These are phyloP conservation scores for Fusarium veterinarium DNA, from an alignment of 2,329 filamentous ascomycete genomes.

Conservation along the genomic window DNA sequence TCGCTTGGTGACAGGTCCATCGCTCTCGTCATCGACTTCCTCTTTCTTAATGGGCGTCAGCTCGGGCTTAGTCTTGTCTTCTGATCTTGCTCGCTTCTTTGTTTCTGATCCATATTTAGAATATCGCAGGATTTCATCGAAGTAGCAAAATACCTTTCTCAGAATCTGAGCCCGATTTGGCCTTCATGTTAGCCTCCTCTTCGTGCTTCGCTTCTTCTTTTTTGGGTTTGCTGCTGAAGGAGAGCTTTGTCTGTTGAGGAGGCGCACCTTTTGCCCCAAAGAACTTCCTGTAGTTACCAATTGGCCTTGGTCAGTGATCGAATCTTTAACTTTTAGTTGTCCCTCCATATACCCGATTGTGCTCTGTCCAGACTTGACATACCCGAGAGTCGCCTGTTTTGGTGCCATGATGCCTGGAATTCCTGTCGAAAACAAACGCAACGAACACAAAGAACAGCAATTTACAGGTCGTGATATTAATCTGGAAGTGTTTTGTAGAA, in stretches of 20 bases:
- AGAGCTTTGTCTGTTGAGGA: constrained; percentile 80
- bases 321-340: neutral
- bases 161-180: constrained; percentile 54
- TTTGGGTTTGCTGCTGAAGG: constrained; percentile 72
- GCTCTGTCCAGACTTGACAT: constrained; percentile 79
- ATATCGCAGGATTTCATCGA: neutral
- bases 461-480: constrained; percentile 9
- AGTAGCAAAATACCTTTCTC: constrained; percentile 49
- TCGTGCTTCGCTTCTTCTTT: constrained; percentile 51
- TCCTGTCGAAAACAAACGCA: constrained; percentile 2
- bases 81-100: constrained; percentile 58
- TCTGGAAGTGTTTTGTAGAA: constrained; percentile 24
- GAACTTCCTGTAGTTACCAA: constrained; percentile 76
- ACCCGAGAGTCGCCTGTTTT: constrained; percentile 89
- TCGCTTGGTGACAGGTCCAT: constrained; percentile 71
- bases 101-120: constrained; percentile 48
- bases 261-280: constrained; percentile 71
- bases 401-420: constrained; percentile 55
- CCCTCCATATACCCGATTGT: constrained; percentile 72
- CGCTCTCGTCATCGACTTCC: constrained; percentile 65
- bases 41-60: constrained; percentile 44
- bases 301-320: constrained; percentile 10
- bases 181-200: constrained; percentile 43
- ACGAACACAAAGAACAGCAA: constrained; percentile 9
- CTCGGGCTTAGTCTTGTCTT: constrained; percentile 32